These are phyloP conservation scores for Sporisorium exsertum DNA, from an alignment of 1,284 basidiomycete genomes.

Conservation along the genomic window DNA sequence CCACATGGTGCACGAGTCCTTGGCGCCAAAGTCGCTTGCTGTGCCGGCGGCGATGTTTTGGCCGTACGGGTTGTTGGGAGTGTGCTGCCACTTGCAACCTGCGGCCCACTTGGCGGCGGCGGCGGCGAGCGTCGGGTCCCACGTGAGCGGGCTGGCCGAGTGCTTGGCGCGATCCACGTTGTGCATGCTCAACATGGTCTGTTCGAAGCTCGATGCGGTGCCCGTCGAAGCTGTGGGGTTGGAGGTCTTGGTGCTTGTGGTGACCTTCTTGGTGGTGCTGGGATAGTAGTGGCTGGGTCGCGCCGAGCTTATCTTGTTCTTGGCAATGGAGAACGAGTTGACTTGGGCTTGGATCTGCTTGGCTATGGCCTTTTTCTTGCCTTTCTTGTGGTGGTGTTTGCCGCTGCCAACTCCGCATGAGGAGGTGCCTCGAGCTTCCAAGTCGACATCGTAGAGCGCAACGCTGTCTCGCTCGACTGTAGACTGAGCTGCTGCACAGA, in stretches of 20 bases:
- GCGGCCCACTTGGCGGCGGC: slow-evolving; percentile 33
- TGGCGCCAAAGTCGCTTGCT: slow-evolving; percentile 20
- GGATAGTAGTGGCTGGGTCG: slow-evolving; percentile 1
- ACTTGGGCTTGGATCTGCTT: slow-evolving; percentile 6
- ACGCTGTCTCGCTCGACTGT: background rate
- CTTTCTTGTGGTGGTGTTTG: slow-evolving; percentile 29
- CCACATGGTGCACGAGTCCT: slow-evolving; percentile 35
- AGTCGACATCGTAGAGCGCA: background rate
- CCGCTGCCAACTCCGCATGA: background rate
- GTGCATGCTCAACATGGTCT: slow-evolving; percentile 25
- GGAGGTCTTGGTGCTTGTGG: background rate
- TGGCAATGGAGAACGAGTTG: background rate
- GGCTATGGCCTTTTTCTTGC: slow-evolving; percentile 16
- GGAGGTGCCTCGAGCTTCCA: background rate
- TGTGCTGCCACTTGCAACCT: slow-evolving; percentile 43
- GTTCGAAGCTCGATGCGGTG: slow-evolving; percentile 11
- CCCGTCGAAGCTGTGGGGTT: background rate
- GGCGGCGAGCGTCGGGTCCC: slow-evolving; percentile 34
- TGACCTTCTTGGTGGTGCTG: background rate
- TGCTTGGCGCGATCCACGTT: slow-evolving; percentile 42
- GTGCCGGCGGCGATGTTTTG: slow-evolving; percentile 51
- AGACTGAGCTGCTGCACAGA: slow-evolving; percentile 3
- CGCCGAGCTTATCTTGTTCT: slow-evolving; percentile 11
- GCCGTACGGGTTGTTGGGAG: slow-evolving; percentile 50
- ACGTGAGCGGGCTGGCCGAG: slow-evolving; percentile 28